Evolutionary conservation across 352 stramenopile species (phyloP), one percentile per base, ranked within the genome.

Genomic region (Pythium folliculosum): DNA sequence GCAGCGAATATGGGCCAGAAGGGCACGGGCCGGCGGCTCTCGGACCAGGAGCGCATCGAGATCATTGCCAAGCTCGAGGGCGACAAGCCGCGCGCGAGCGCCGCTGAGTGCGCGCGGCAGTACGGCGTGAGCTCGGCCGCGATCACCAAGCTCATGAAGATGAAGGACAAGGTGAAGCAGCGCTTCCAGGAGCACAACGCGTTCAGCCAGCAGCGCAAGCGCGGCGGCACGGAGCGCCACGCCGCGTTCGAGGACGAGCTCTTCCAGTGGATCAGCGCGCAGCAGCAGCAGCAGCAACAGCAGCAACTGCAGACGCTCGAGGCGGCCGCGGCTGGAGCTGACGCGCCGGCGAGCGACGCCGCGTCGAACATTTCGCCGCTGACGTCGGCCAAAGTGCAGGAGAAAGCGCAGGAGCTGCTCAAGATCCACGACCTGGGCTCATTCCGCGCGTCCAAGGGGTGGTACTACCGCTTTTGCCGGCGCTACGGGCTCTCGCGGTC

Each of bases 91-190:
- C 76, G 78, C n/a, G 38, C 81, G n/a, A 87, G 78, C 0, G 77
- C 80, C 17, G 81, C 80, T 40, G 76, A 84, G 50, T 89, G 80
- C 21, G 84, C 82, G 57, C 80, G 81, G 1, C 60, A 83, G 51
- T 90, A 91, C 57, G 82, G 82, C 44, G 82, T 92, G 47, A 87
- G 76, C 23, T 82, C 79, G 60, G 82, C 84, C 27, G 84, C 84
- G 43, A 92, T 91, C 75, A 88, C 82, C 57, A 90, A 91, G 67
- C 80, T 92, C 72, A 88, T 89, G 78, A 89, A 92, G 60, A 78
- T 84, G 45, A 82, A 81, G 25, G 67, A 84, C 58, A 77, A 72
- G 19, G 81, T 92, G 63, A 89, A 89, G 54, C 87, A 88, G 63
- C 81, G 84, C 50, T 90, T 90, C 57, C 77, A 79, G 51, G 77